Conservation (phyloP, 192 early-diverging fungal genomes). For the Entomortierella parvispora region DNA sequence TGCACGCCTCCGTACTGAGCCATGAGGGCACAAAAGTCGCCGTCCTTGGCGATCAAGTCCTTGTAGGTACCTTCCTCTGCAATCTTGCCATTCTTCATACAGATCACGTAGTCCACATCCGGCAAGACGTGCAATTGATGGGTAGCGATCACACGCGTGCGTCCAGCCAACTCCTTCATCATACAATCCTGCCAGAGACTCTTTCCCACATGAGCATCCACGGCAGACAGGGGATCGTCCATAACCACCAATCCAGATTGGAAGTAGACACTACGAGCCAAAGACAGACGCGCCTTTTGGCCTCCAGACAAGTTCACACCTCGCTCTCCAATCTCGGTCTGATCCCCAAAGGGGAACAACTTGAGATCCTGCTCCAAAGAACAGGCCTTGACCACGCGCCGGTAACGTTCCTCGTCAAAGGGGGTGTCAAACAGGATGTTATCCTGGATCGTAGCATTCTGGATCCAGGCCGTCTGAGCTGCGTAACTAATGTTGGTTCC, state of each 20-base stretch:
- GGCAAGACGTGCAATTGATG: slow-evolving; percentile 82
- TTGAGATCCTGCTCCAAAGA: slow-evolving; percentile 66
- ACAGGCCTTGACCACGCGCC: slow-evolving; percentile 62
- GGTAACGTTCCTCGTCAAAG: slow-evolving; percentile 62
- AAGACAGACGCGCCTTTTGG: slow-evolving; percentile 87
- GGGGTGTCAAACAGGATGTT: slow-evolving; percentile 77
- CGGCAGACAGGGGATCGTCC: slow-evolving; percentile 91
- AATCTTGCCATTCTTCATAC: slow-evolving; percentile 77
- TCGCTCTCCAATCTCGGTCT: slow-evolving; percentile 75
- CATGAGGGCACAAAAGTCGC: slow-evolving; percentile 72
- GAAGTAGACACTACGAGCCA: slow-evolving; percentile 89
- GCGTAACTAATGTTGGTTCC: slow-evolving; percentile 64
- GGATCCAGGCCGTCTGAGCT: slow-evolving; percentile 74
- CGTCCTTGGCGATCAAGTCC: slow-evolving; percentile 71
- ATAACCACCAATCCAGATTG: slow-evolving; percentile 71
- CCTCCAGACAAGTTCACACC: slow-evolving; percentile 87
- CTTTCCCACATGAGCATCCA: slow-evolving; percentile 79
- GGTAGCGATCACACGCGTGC: slow-evolving; percentile 86
- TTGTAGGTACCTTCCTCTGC: slow-evolving; percentile 72
- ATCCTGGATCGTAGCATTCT: slow-evolving; percentile 69
- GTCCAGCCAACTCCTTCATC: slow-evolving; percentile 55
- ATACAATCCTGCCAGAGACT: slow-evolving; percentile 51
- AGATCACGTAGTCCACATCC: slow-evolving; percentile 72
- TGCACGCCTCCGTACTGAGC: slow-evolving; percentile 74
- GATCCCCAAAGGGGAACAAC: slow-evolving; percentile 25